Evolutionary conservation across 176 grass and related monocot species (phyloP).

Genomic region (Saccharum spontaneum): DNA sequence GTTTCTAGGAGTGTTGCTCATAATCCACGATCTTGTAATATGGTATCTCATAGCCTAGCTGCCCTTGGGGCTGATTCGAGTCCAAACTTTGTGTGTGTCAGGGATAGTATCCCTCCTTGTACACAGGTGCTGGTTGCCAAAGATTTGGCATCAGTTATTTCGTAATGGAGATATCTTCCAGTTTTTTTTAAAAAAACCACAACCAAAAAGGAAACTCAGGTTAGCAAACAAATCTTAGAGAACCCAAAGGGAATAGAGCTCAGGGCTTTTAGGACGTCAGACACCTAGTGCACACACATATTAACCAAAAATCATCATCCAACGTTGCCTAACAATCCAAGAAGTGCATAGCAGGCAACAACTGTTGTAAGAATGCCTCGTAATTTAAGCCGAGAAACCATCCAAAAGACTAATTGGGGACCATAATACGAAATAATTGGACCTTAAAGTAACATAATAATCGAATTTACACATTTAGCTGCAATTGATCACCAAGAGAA

Average conservation of each 20-base stretch:
- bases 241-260: background rate
- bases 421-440: background rate
- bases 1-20: too few species aligned
- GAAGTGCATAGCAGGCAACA: background rate
- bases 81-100: too few species aligned
- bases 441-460: background rate
- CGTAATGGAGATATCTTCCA: too few species aligned
- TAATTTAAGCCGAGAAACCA: background rate
- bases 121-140: too few species aligned
- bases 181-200: too few species aligned
- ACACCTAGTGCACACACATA: conserved; percentile 1
- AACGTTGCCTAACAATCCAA: background rate
- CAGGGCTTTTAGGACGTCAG: background rate
- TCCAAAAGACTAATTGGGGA: background rate
- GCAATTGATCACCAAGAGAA: background rate
- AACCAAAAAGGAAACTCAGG: too few species aligned
- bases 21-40: too few species aligned
- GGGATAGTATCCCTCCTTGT: too few species aligned
- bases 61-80: too few species aligned
- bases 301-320: background rate
- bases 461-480: background rate
- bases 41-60: too few species aligned
- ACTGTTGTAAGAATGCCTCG: background rate
- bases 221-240: background rate
- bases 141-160: too few species aligned